Conservation (phyloP, 176 grass and related monocot genomes). For the Olyra latifolia region DNA sequence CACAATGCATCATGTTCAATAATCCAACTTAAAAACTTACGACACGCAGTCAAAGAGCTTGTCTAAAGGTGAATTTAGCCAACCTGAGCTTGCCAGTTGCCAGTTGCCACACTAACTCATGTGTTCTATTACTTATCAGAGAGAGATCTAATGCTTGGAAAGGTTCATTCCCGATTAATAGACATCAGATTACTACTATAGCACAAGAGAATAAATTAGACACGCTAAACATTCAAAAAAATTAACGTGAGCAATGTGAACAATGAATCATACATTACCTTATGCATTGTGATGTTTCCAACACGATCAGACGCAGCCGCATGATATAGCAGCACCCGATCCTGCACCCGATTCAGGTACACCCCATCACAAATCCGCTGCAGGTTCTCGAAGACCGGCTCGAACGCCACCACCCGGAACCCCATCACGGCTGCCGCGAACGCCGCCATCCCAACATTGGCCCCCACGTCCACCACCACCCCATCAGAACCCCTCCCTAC, state of each 20-base stretch:
- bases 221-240: neutral
- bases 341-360: conserved; percentile 64
- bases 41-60: too few species aligned
- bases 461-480: conserved; percentile 79
- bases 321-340: conserved; percentile 51
- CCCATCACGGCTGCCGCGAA: conserved; percentile 90
- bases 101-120: neutral
- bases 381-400: conserved; percentile 83
- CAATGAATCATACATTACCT: conserved; percentile 21
- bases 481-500: conserved; percentile 22
- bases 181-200: neutral
- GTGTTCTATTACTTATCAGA: neutral
- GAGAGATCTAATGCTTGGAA: neutral
- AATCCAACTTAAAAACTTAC: neutral
- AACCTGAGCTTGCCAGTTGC: too few species aligned
- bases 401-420: conserved; percentile 77
- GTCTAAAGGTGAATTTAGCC: neutral
- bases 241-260: neutral
- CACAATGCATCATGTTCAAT: neutral
- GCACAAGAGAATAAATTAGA: neutral
- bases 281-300: conserved; percentile 77
- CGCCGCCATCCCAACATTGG: conserved; percentile 87
- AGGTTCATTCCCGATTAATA: neutral
- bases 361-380: conserved; percentile 82
- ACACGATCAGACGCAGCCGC: conserved; percentile 67